Conservation (phyloP, 768 basidiomycete species). For the Thelephora aurantiotincta region DNA sequence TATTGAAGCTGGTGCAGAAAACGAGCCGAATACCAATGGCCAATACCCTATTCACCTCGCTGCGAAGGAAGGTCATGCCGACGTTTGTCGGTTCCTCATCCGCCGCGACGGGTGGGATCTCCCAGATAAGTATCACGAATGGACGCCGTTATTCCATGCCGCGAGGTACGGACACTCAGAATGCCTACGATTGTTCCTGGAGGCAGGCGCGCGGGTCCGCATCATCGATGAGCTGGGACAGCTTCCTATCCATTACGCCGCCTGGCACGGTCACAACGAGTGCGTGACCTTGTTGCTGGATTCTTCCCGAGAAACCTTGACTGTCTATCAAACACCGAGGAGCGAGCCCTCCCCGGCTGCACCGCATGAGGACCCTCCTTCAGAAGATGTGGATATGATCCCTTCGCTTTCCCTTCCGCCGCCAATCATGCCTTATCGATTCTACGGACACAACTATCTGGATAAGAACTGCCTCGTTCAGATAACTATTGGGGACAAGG, state of each 20-base stretch:
- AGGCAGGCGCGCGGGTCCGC: slow-evolving; percentile 66
- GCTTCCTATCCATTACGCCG: slow-evolving; percentile 83
- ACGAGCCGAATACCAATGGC: slow-evolving; percentile 84
- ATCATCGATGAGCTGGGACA: slow-evolving; percentile 75
- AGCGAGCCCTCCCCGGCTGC: background rate
- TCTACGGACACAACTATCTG: slow-evolving; percentile 94
- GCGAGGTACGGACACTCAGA: slow-evolving; percentile 69
- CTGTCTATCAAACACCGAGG: background rate
- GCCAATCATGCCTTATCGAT: slow-evolving; percentile 94
- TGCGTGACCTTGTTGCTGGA: slow-evolving; percentile 50
- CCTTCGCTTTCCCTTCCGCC: slow-evolving; percentile 92
- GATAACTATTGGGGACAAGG: slow-evolving; percentile 57
- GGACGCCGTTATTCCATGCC: slow-evolving; percentile 95
- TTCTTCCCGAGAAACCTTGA: slow-evolving; percentile 13
- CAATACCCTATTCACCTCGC: slow-evolving; percentile 95
- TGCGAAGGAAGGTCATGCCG: slow-evolving; percentile 78
- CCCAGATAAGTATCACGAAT: slow-evolving; percentile 94
- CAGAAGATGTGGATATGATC: slow-evolving; percentile 71
- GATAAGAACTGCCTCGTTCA: slow-evolving; percentile 80
- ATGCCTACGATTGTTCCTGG: slow-evolving; percentile 67
- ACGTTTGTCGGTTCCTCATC: slow-evolving; percentile 70
- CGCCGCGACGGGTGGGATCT: slow-evolving; percentile 68
- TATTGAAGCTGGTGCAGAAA: slow-evolving; percentile 61
- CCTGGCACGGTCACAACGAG: slow-evolving; percentile 82
- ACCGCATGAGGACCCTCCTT: background rate